A percentile compares a stretch with the other conserved stretches of the same genome.
Evolutionary conservation across 108 stramenopile genomes (phyloP).

Genomic region (Cyclostephanos tholiformis): DNA sequence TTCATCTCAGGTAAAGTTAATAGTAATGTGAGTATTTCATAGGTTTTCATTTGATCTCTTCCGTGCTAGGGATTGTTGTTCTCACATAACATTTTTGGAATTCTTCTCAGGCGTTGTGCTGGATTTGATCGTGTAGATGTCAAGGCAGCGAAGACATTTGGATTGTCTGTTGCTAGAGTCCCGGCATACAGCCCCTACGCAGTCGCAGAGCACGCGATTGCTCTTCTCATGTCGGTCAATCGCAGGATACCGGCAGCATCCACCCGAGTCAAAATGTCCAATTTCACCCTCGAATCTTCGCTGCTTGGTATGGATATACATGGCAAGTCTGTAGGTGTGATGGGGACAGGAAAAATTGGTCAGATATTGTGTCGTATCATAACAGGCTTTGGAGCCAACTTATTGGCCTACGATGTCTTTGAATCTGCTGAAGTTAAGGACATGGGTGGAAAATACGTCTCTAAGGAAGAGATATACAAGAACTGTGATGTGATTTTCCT

Average conservation of each 20-base stretch:
- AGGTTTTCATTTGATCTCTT: too few species aligned
- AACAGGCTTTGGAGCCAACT: slow-evolving; percentile 69
- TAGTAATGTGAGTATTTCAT: slow-evolving; percentile 45
- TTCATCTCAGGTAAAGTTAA: slow-evolving; percentile 26
- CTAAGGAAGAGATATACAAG: slow-evolving; percentile 67
- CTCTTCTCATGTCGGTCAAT: slow-evolving; percentile 79
- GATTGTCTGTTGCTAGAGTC: slow-evolving; percentile 69
- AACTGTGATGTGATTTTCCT: slow-evolving; percentile 75
- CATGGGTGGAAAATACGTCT: slow-evolving; percentile 75
- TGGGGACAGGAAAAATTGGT: slow-evolving; percentile 80
- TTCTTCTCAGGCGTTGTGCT: slow-evolving; percentile 47
- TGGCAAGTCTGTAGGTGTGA: slow-evolving; percentile 68
- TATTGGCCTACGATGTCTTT: slow-evolving; percentile 67
- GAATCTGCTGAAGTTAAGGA: slow-evolving; percentile 61
- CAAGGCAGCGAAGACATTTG: slow-evolving; percentile 66
- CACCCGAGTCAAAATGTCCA: slow-evolving; percentile 71
- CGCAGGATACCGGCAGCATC: slow-evolving; percentile 59
- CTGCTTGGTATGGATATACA: slow-evolving; percentile 78
- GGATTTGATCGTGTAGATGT: slow-evolving; percentile 76
- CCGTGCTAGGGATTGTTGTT: too few species aligned
- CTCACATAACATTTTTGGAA: too few species aligned
- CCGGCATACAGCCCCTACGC: slow-evolving; percentile 87
- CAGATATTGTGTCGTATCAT: slow-evolving; percentile 75
- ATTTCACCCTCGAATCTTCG: slow-evolving; percentile 78
- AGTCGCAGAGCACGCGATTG: slow-evolving; percentile 80